Base-by-base conservation (phyloP, 2,329 filamentous ascomycete species). In the Rutstroemia sp. region DNA sequence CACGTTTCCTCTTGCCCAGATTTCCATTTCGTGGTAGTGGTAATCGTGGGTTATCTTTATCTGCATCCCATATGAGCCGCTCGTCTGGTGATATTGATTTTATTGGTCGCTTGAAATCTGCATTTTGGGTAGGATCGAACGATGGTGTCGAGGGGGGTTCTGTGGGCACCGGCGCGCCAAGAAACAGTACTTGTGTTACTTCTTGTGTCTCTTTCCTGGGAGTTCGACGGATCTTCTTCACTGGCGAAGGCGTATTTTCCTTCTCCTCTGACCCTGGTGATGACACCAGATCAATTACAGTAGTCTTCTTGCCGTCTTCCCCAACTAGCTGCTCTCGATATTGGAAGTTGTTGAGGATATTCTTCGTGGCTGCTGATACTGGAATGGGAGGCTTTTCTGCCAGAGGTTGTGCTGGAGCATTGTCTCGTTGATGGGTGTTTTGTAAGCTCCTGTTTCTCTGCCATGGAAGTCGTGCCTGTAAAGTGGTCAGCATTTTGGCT, bases 51-150 rank as follows among this genome's bases (percentile, higher is more conserved):
- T 65, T 69, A 61, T 76, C 72, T 58, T 75, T 72, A 58, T 74
- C 75, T 56, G 76, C 61, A 42, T 83, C 76, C 85, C 85, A 87
- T 27, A 79, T 72, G 25, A 87, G 74, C 54, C 77, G 77, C 50
- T 86, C 83, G 61, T 79, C 79, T 3, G 84, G 84, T 12, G 83
- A 85, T 27, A 72, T 69, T 14, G 78, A 73, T 12, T 77, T 71
- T 51, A 79, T 75, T 38, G 71, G 66, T 67, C 53, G 73, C 14
- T 23, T 55, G 18, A 55, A 45, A 37, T 55, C 53, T 9, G 47
- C 18, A 16, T 55, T 55, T 23, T 42, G 47, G 12, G 53, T 55
- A 4, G 53, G 53, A 45, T 55, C 53, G 12, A 83, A 81, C 53
- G 75, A 73, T 1, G 81, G 80, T 1, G 81, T 83, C 19, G 67